Percentiles rank a stretch among this genome's conserved stretches.
Conservation (phyloP, 78 protist genomes). For the Emiliania huxleyi region DNA sequence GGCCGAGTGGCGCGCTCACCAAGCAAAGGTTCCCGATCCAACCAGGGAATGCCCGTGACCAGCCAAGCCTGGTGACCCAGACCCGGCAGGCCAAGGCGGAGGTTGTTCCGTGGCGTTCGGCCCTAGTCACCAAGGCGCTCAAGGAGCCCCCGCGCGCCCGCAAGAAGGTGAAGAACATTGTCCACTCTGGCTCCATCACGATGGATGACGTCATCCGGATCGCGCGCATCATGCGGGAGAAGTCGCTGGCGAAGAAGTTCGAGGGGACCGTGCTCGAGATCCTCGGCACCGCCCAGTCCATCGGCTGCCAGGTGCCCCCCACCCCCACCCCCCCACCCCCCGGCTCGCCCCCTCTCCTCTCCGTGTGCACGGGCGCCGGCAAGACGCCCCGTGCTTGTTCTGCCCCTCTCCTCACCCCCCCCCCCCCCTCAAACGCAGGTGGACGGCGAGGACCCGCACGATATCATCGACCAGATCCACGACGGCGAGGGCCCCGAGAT, state of each 20-base stretch:
- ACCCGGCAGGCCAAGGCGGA: slow-evolving; percentile 92
- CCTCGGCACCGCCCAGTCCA: slow-evolving; percentile 89
- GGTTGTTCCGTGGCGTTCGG: slow-evolving; percentile 94
- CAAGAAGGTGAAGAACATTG: slow-evolving; percentile 96
- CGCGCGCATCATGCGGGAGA: slow-evolving; percentile 83
- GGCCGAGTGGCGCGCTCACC: no score
- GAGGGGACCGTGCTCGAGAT: slow-evolving; percentile 92
- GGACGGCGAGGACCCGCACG: slow-evolving; percentile 83
- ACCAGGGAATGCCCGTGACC: no score
- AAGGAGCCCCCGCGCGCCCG: slow-evolving; percentile 98
- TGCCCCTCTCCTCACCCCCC: no score
- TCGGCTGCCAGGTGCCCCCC: slow-evolving; percentile 97
- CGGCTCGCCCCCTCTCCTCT: no score
- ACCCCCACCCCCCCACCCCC: no score
- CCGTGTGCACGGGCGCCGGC: no score
- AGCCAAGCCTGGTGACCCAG: slow-evolving; percentile 88
- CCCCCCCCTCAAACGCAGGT: no score
- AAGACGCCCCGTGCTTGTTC: no score
- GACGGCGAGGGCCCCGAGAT: slow-evolving; percentile 8
- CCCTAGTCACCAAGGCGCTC: slow-evolving; percentile 92
- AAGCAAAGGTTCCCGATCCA: no score
- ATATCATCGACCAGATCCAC: slow-evolving; percentile 75
- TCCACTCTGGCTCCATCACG: slow-evolving; percentile 93
- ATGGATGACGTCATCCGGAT: slow-evolving; percentile 82
- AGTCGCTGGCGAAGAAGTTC: slow-evolving; percentile 82